Conservation (phyloP, 2,329 filamentous ascomycete species). For the Triangularia setosa region DNA sequence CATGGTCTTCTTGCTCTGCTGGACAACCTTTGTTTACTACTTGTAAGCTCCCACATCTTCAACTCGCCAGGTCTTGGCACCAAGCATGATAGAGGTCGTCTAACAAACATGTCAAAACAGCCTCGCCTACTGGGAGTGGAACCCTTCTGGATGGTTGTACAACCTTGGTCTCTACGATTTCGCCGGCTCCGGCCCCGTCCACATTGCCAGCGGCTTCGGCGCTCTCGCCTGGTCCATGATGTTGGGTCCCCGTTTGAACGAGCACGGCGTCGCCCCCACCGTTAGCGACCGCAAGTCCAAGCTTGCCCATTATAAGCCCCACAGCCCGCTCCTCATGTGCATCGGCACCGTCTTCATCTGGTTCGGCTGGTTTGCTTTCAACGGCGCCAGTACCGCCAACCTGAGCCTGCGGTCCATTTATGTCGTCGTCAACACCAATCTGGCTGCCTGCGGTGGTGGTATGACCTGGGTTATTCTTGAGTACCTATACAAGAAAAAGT, state of each 20-base stretch:
- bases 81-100: neutral
- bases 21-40: constrained; percentile 63
- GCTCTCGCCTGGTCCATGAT: constrained; percentile 61
- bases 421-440: constrained; percentile 56
- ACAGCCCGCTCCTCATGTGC: constrained; percentile 61
- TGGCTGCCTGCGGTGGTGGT: constrained; percentile 51
- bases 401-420: constrained; percentile 50
- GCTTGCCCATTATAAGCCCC: constrained; percentile 48
- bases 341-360: constrained; percentile 62
- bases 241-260: constrained; percentile 53
- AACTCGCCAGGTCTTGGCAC: neutral
- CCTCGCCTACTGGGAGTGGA: constrained; percentile 65
- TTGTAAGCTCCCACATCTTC: constrained; percentile 23
- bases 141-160: constrained; percentile 61
- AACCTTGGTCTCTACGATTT: constrained; percentile 58
- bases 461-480: constrained; percentile 51
- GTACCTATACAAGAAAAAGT: constrained; percentile 45
- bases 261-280: constrained; percentile 39
- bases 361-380: constrained; percentile 58
- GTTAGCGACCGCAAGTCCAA: constrained; percentile 8
- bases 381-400: constrained; percentile 49
- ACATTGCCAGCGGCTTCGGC: constrained; percentile 60
- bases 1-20: constrained; percentile 60
- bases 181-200: constrained; percentile 60
- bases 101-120: constrained; percentile 30